A percentile compares a stretch with the other conserved stretches of the same genome.
These are phyloP conservation scores for Phytophthora rubi DNA, from an alignment of 352 stramenopile genomes.

Conservation along the genomic window DNA sequence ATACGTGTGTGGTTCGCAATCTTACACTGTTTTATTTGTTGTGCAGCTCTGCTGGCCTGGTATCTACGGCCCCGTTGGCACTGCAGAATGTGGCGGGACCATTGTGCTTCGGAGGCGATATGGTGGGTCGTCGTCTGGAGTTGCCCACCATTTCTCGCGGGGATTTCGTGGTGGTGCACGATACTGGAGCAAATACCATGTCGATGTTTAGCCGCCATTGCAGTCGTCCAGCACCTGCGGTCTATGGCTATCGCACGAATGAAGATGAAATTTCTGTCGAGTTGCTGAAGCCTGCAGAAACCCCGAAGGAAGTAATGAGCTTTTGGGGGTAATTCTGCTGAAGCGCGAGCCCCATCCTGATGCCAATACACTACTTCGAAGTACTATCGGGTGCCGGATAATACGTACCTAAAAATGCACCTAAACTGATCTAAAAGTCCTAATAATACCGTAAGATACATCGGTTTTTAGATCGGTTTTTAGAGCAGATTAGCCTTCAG, in stretches of 20 bases:
- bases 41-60: constrained; percentile 48
- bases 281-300: constrained; percentile 79
- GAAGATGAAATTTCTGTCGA: constrained; percentile 62
- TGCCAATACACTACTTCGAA: background rate
- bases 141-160: constrained; percentile 69
- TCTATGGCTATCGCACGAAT: constrained; percentile 78
- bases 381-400: too few relatives aligned
- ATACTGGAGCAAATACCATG: constrained; percentile 89
- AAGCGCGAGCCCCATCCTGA: background rate
- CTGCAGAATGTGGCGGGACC: constrained; percentile 90
- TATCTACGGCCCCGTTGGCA: constrained; percentile 47
- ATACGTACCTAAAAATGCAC: too few relatives aligned
- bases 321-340: constrained; percentile 64
- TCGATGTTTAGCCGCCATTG: constrained; percentile 90
- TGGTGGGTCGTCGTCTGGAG: constrained; percentile 69
- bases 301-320: constrained; percentile 76
- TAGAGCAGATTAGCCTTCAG: too few relatives aligned
- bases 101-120: constrained; percentile 92
- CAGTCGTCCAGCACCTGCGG: constrained; percentile 76
- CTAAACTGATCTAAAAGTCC: too few relatives aligned
- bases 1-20: background rate
- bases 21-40: constrained; percentile 13
- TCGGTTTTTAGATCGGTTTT: too few relatives aligned
- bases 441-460: too few relatives aligned
- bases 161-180: constrained; percentile 89